A percentile compares a stretch with the other conserved stretches of the same genome.
These are phyloP conservation scores for Didymosphaeria variabile DNA, from an alignment of 2,329 filamentous ascomycete species.

Conservation along the genomic window DNA sequence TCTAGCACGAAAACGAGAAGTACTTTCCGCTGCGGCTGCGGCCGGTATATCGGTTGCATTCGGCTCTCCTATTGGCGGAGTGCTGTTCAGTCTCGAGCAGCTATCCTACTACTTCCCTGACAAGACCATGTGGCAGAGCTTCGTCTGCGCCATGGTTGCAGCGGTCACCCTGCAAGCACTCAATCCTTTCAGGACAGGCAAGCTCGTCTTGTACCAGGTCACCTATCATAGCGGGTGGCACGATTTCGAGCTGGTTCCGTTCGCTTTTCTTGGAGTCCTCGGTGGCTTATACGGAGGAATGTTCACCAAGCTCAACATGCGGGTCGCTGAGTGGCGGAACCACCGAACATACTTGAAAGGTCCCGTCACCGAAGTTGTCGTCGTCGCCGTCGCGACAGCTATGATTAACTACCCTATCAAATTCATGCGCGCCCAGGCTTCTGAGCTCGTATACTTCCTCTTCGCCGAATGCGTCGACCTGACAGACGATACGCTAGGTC, in stretches of 20 bases:
- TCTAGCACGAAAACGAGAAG: conserved; percentile 87
- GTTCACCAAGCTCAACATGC: conserved; percentile 95
- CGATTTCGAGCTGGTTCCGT: conserved; percentile 90
- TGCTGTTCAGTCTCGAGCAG: conserved; percentile 95
- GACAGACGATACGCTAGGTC: conserved; percentile 84
- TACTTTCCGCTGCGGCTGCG: conserved; percentile 89
- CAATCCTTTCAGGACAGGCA: conserved; percentile 93
- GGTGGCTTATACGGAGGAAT: conserved; percentile 94
- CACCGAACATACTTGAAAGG: conserved; percentile 70
- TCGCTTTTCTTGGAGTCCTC: conserved; percentile 83
- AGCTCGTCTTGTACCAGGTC: conserved; percentile 95
- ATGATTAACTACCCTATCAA: conserved; percentile 94
- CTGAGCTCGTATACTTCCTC: conserved; percentile 88
- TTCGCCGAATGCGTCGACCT: conserved; percentile 90
- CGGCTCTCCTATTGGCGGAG: conserved; percentile 91
- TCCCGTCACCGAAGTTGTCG: conserved; percentile 80
- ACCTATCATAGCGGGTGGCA: conserved; percentile 93
- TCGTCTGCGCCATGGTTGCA: conserved; percentile 99
- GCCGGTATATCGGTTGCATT: conserved; percentile 95
- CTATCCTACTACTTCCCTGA: conserved; percentile 97
- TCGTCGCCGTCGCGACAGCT: conserved; percentile 83
- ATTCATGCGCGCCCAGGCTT: conserved; percentile 93
- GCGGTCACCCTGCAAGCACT: conserved; percentile 91
- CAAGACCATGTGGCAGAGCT: conserved; percentile 99
- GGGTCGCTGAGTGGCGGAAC: conserved; percentile 81